These are phyloP conservation scores for Candida michaelii DNA, from an alignment of 805 yeast species.

Conservation along the genomic window DNA sequence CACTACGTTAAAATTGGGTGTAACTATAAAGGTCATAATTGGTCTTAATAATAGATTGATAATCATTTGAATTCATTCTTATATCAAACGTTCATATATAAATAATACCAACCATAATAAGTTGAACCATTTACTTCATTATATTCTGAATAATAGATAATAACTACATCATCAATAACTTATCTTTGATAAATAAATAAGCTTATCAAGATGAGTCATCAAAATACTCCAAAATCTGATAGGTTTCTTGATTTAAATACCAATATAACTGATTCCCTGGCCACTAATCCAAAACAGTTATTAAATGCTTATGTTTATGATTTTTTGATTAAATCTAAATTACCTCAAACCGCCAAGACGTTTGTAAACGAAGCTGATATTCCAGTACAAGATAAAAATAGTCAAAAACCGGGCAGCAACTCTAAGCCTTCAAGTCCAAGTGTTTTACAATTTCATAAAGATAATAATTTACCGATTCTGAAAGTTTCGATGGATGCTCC, in stretches of 20 bases:
- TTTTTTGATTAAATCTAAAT: constrained; percentile 71
- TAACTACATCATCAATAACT: too few relatives aligned
- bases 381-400: constrained; percentile 24
- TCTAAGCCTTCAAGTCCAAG: constrained; percentile 9
- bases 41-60: too few relatives aligned
- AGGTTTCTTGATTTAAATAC: constrained; percentile 7
- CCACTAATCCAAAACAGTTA: constrained; percentile 54
- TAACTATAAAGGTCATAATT: constrained; percentile 2
- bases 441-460: constrained; percentile 30
- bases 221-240: constrained; percentile 32
- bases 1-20: constrained; percentile 1
- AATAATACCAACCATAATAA: too few relatives aligned
- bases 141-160: too few relatives aligned
- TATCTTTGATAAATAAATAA: background rate
- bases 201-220: constrained; percentile 29
- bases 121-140: too few relatives aligned
- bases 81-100: too few relatives aligned
- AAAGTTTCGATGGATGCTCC: constrained; percentile 74
- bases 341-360: constrained; percentile 68
- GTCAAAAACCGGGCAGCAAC: background rate
- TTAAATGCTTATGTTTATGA: constrained; percentile 86
- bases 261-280: constrained; percentile 39
- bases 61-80: too few relatives aligned
- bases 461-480: constrained; percentile 48
- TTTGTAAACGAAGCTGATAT: constrained; percentile 79